Evolutionary conservation across 306 rosid species (phyloP), one percentile per base, ranked within the genome.

Genomic region (Gynostemma pentaphyllum): DNA sequence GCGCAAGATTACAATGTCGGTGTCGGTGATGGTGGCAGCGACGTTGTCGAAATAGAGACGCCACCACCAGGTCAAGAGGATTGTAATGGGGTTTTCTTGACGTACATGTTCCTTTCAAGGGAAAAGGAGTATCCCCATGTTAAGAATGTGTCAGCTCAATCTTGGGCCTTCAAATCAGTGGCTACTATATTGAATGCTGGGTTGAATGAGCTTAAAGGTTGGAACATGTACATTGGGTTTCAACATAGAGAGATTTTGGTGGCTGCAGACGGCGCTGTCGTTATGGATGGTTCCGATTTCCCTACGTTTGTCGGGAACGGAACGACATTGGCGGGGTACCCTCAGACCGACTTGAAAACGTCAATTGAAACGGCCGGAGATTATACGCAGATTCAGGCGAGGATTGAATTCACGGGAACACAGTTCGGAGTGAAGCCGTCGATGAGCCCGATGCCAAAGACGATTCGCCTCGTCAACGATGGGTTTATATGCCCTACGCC

Each of bases 161-260:
- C 97, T 0, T 91, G 96, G 95, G 82, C 96, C 37, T 91, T 91
- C 57, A 83, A 75, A 74, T 69, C 97, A 0, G 75, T 73, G 39
- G 91, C 81, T 0, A 18, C 78, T 1, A 40, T 91, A 21, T 45
- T 71, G 21, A 91, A 91, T 30, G 86, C 80, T 1, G 97, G 95
- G 1, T 57, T 61, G 2, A 70, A 75, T 42, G 87, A 79, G 62
- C 61, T 91, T 7, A 63, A 70, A 64, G 87, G 66, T 0, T 91
- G 97, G 97, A 72, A 74, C 71, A 72, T 91, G 86, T 85, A 28
- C 50, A n/a, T 91, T 0, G 96, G 96, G 64, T 91, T 91, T 51
- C 96, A 87, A 55, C 80, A 91, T 34, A 55, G 55, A 6, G 97
- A 91, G 79, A 75, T 91, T 9, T 64, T 87, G 41, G 97, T 91